Base-by-base conservation (phyloP, 192 early-diverging fungal genomes). In the Paraglomus occultum region DNA sequence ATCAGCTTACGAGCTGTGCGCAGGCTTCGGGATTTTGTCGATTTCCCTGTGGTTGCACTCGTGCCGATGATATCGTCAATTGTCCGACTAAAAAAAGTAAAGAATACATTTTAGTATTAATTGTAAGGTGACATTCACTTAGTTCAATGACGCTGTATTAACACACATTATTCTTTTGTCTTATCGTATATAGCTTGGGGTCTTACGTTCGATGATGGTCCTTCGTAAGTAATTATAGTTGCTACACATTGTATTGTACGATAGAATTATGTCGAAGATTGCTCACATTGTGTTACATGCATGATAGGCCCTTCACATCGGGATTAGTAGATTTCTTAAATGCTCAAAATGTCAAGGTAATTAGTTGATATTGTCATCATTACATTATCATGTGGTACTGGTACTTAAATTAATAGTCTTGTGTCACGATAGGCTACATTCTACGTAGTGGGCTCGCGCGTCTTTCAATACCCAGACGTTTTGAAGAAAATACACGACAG, bases 151-250 rank as follows among this genome's bases (percentile, higher is more conserved):
- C 3, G 31, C 31, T 31, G 1, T 31, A 3, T 31, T 31, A 31
- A 31, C 31, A 31, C 31, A 31, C 3, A 31, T 31, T 31, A 31
- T 31, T 31, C 31, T 2, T n/a, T 31, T 31, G 31, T 31, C 31
- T 31, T 31, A 31, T 31, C 31, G 3, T 31, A 31, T 31, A 31
- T 31, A 54, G 68, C 79, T 47, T 85, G 81, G 81, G 84, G 76
- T 54, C 17, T 83, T n/a, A 82, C 83, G 9, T 85, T 72, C 63
- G 83, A 82, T 50, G 81, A 83, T 64, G 84, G 84, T 22, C 84
- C 84, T 18, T 69, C 81, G 11, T 50, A 70, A 43, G 54, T 59
- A 20, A 47, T 31, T 57, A 18, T 14, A 0, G 14, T 51, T 15
- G 17, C 31, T 61, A 6, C 0, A 42, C 6, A 39, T 43, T 22